A percentile compares a stretch with the other conserved stretches of the same genome.
These are phyloP conservation scores for Sicyos baderoa DNA, from an alignment of 306 rosid genomes.

Conservation along the genomic window DNA sequence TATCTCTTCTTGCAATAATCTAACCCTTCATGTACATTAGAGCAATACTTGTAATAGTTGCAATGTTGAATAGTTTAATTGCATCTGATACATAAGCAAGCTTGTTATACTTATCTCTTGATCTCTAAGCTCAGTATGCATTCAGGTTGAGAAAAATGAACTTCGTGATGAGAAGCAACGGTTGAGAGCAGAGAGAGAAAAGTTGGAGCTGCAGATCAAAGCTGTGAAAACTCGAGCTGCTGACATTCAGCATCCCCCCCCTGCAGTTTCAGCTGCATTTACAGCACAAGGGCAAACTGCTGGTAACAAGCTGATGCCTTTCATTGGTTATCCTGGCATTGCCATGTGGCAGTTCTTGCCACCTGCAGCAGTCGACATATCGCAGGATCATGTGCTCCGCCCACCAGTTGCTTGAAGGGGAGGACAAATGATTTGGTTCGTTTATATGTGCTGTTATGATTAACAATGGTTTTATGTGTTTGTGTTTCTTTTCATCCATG, in stretches of 20 bases:
- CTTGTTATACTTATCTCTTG: constrained; percentile 11
- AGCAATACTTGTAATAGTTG: not conserved
- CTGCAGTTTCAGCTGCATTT: constrained; percentile 50
- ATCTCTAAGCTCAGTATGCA: constrained; percentile 13
- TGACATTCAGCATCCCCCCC: constrained; percentile 39
- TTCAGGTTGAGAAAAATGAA: constrained; percentile 68
- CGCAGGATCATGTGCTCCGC: constrained; percentile 70
- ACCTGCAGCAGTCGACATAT: constrained; percentile 54
- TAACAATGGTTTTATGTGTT: constrained; percentile 4
- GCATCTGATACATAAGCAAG: not conserved
- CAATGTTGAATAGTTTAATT: not conserved
- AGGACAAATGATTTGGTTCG: constrained; percentile 24
- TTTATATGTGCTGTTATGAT: constrained; percentile 6
- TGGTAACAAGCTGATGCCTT: constrained; percentile 57
- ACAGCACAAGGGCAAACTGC: constrained; percentile 47
- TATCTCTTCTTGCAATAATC: not conserved
- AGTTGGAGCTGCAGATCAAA: constrained; percentile 57
- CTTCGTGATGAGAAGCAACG: constrained; percentile 75
- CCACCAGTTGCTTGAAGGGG: constrained; percentile 71
- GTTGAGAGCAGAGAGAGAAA: constrained; percentile 61
- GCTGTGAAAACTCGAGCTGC: constrained; percentile 44
- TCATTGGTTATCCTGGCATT: constrained; percentile 56
- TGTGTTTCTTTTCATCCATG: not conserved
- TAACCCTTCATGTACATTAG: not conserved
- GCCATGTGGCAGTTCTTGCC: constrained; percentile 84